Percentiles rank a stretch among this genome's conserved stretches.
Evolutionary conservation across 352 stramenopile genomes (phyloP).

Genomic region (Plasmopara muralis): DNA sequence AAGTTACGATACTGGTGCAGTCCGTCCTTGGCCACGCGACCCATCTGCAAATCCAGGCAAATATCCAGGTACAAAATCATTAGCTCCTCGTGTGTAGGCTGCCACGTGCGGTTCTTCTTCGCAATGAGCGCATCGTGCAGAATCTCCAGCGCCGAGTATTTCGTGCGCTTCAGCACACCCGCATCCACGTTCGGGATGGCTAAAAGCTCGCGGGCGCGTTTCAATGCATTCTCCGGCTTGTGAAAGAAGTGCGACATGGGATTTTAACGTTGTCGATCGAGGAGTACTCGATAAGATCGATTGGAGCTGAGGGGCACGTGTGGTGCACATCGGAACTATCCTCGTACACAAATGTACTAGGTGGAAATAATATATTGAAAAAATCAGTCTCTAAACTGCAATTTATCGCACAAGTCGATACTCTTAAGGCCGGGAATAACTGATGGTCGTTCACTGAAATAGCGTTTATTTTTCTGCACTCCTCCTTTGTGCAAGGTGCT

Average conservation of each 20-base stretch:
- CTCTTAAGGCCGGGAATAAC: too few relatives aligned
- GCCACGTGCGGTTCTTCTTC: constrained; percentile 95
- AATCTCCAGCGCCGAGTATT: constrained; percentile 78
- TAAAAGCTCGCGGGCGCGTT: constrained; percentile 84
- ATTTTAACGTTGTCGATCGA: background rate
- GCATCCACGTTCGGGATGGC: constrained; percentile 68
- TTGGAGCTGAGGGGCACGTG: too few relatives aligned
- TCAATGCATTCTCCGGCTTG: constrained; percentile 90
- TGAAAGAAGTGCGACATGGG: constrained; percentile 81
- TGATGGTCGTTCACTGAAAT: too few relatives aligned
- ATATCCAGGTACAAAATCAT: constrained; percentile 96
- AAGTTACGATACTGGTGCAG: constrained; percentile 98
- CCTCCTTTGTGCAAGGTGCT: too few relatives aligned
- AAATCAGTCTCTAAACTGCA: too few relatives aligned
- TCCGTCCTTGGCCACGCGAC: constrained; percentile 95
- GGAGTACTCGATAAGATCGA: too few relatives aligned
- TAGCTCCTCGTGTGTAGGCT: constrained; percentile 95
- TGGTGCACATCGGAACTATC: too few relatives aligned
- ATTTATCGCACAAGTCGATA: too few relatives aligned
- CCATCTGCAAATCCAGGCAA: constrained; percentile 92
- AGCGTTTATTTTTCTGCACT: too few relatives aligned
- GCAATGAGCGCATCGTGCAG: constrained; percentile 92
- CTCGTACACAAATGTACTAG: too few relatives aligned
- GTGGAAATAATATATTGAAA: too few relatives aligned
- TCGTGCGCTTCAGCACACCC: constrained; percentile 67